Base-by-base conservation (phyloP, 2,329 filamentous ascomycete genomes). In the Sphaceloma murrayae region DNA sequence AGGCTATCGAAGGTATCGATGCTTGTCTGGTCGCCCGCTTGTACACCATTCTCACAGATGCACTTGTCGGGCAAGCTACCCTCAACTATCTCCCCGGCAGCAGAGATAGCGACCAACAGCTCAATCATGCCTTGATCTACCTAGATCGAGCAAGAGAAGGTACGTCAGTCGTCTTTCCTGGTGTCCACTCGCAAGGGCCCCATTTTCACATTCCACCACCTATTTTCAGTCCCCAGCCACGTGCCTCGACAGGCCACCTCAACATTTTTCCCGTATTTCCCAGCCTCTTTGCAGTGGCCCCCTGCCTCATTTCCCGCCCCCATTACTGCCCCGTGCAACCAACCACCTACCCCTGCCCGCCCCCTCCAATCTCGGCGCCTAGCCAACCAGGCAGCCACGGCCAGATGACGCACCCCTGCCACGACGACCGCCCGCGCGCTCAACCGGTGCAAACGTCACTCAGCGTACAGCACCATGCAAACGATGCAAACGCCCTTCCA, bases 31-130 rank as follows among this genome's bases (percentile, higher is more conserved):
- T 73, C 0, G 86, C 79, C 0, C 70, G 68, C 16, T 70, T 86
- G 13, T 89, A 88, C 59, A 74, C 75, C 1, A 62, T 77, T 16
- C 72, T 93, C 2, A 83, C 77, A 0, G 86, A 94, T 58, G 80
- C 84, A 0, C 76, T 80, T 53, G 82, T 94, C 68, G 87, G 87
- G 0, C 64, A 84, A 49, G 85, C 85, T 0, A 81, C 85, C 26
- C 56, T 67, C 53, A 48, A 48, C 62, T 59, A 55, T 67, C 52
- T 54, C 48, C 48, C 48, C 32, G 55, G 50, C 40, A 53, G 24
- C 21, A 48, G 33, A 43, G 58, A 61, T 46, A 52, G 51, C 30
- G 48, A 47, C 4, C 42, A 46, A n/a, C 46, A 49, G 6, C 50
- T 62, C 47, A 50, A 56, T 16, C 36, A 40, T 6, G 58, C 58